Evolutionary conservation across 495 filamentous ascomycete species (phyloP).

Genomic region (Penicillium egyptiacum): DNA sequence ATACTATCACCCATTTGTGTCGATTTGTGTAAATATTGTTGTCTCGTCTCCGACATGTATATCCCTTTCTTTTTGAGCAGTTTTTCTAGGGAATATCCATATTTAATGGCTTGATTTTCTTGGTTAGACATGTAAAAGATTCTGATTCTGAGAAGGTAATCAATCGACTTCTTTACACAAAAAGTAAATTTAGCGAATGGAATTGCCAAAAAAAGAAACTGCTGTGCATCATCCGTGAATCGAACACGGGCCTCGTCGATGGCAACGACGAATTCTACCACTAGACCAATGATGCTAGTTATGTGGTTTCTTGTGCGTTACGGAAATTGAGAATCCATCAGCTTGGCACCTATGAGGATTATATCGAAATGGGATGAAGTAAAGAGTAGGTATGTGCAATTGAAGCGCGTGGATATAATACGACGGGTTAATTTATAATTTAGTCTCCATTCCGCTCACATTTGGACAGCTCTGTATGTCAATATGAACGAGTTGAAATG

Average conservation of each 20-base stretch:
- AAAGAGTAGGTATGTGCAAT: neutral
- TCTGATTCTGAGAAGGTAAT: neutral
- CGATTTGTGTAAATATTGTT: conserved; percentile 2
- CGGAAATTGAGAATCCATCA: too few relatives aligned
- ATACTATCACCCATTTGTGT: conserved; percentile 6
- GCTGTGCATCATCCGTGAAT: conserved; percentile 56
- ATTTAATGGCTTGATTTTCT: neutral
- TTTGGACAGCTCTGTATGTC: neutral
- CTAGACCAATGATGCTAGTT: conserved; percentile 56
- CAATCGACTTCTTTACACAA: neutral
- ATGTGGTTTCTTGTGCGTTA: neutral
- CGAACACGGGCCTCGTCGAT: conserved; percentile 60
- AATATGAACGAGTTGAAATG: neutral
- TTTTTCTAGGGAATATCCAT: neutral
- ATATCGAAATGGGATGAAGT: neutral
- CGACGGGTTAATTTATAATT: neutral
- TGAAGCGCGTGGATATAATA: neutral
- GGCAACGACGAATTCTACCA: conserved; percentile 62
- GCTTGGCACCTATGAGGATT: too few relatives aligned
- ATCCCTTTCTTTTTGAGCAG: neutral
- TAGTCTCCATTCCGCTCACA: neutral
- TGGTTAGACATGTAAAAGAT: neutral
- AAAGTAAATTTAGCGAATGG: neutral
- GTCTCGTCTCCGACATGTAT: neutral
- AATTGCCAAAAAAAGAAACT: conserved; percentile 13